Evolutionary conservation across 148 eudicot species (phyloP), one percentile per base, ranked within the genome.

Genomic region (Rhododendron griersonianum): DNA sequence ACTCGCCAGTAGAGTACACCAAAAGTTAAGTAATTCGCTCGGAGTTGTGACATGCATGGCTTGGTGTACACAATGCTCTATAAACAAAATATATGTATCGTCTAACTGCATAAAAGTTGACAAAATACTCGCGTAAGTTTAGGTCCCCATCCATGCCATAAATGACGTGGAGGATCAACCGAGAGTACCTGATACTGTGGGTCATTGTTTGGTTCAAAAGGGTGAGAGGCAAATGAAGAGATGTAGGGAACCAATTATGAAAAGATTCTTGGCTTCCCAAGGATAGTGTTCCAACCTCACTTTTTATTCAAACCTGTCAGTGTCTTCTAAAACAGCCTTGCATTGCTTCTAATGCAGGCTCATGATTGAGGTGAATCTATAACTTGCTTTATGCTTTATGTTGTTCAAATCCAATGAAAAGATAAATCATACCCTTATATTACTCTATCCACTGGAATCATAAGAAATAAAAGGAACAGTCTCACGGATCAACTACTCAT

Each of bases 251-350:
- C 89, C 78, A 92, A 88, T 85, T 84, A 76, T 25, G 80, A 53
- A 90, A 91, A 93, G 94, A 95, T 95, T 88, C 98, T 95, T 94
- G 89, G 92, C 95, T 94, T 96, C 95, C 93, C 91, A 86, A 92
- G 93, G 89, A 81, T 88, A 84, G 87, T 90, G 95, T 93, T 92
- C 92, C 91, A 88, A 90, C 82, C 86, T 63, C 67, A 85, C 95
- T 91, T 95, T 96, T 94, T 87, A 88, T 95, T 96, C 98, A 96
- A 95, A 94, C 94, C 89, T 91, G 90, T 88, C 90, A 91, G 80
- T 25, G 86, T 85, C 92, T 92, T 86, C 88, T 85, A 90, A 85
- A 90, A 87, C 92, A 89, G 91, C 89, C 93, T 93, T 90, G 82
- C 80, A 55, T 90, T 91, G 91, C 91, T 92, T 91, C 90, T 87